Base-by-base conservation (phyloP, 176 grass and related monocot species). In the Puccinellia tenuiflora region DNA sequence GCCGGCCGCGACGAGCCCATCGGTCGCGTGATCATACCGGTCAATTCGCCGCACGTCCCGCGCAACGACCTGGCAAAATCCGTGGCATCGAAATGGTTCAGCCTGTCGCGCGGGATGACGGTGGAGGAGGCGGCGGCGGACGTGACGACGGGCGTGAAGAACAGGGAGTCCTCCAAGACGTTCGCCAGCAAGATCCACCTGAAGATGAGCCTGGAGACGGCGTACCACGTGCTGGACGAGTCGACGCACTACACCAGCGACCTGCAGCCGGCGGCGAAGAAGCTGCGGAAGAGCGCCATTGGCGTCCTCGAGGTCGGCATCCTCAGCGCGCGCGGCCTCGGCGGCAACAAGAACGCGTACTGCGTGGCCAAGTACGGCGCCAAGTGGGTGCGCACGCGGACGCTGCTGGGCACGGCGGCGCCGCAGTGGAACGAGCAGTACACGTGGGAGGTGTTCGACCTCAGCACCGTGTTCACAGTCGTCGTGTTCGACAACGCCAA, bases 371-470 rank as follows among this genome's bases (percentile, higher is more conserved):
- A 92, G 85, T 97, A 97, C 63, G 89, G 94, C 6, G 15, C 67
- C 22, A 97, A 97, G 87, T 97, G 94, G 94, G 90, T 90, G 7
- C 87, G 91, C 31, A 94, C 94, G 8, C 85, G 94, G 42, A 97
- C 88, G 22, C 18, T 88, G 46, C 89, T 97, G 11, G 10, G 5
- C 11, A 43, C 67, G 11, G 4, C n/a, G 4, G 10, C 21, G 11
- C 67, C 67, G 21, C 11, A 15, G 6, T 97, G 92, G 90, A 92
- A 97, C 31, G 95, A 97, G 79, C 95, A 91, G 86, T 94, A 94
- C 86, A 92, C 90, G 5, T 97, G 92, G 88, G 92, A 97, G 70
- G 95, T 97, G 56, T 92, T 89, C 65, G 95, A 97, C 69, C 90
- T 90, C 3, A 87, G 88, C 86, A 97, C 95, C 38, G 95, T 94